Conservation (phyloP, 352 stramenopile genomes). For the Thalassiosira exigua region DNA sequence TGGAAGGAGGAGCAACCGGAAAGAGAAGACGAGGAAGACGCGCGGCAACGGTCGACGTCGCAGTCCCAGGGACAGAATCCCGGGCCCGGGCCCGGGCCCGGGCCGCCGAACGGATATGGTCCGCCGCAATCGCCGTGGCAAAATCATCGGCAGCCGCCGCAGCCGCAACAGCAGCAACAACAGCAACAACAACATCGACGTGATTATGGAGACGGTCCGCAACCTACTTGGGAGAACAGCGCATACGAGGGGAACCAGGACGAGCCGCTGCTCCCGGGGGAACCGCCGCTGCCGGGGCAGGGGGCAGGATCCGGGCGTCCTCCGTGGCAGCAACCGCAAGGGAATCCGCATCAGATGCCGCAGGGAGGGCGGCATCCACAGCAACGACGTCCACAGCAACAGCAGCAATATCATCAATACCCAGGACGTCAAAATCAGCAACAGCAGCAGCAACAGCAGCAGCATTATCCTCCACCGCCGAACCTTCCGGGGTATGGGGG, state of each 20-base stretch:
- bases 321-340: conserved; percentile 19
- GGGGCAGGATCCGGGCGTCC: conserved; percentile 4
- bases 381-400: too few relatives aligned
- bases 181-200: too few relatives aligned
- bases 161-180: too few relatives aligned
- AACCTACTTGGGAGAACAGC: conserved; percentile 4
- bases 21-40: conserved; percentile 16
- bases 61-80: conserved; percentile 5
- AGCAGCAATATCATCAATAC: conserved; percentile 9
- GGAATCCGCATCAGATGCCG: neutral
- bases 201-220: too few relatives aligned
- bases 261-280: conserved; percentile 22
- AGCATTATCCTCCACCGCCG: conserved; percentile 39
- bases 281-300: conserved; percentile 6
- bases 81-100: too few relatives aligned
- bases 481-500: conserved; percentile 35
- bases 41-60: neutral
- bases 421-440: conserved; percentile 31
- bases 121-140: neutral
- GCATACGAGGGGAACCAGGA: neutral
- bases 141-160: conserved; percentile 1
- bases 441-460: conserved; percentile 32
- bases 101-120: conserved; percentile 1
- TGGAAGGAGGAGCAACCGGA: conserved; percentile 2
- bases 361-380: conserved; percentile 8